Conservation (phyloP, 108 stramenopile species). For the Conticribra weissflogii region DNA sequence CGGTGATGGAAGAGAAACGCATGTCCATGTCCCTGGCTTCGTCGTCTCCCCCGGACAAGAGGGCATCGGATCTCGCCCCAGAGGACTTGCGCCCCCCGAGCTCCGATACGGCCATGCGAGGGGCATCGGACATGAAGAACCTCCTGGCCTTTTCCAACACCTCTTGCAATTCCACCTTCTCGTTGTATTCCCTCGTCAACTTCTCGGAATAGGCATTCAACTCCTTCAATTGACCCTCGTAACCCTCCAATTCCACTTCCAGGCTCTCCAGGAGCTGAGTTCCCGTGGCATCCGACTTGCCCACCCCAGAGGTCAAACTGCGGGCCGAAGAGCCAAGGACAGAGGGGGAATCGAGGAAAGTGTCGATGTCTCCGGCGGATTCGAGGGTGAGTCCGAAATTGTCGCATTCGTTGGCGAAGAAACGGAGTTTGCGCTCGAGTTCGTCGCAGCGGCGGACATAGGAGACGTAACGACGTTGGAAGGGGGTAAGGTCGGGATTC, state of each 20-base stretch:
- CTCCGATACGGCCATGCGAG: constrained; percentile 81
- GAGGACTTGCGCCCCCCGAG: constrained; percentile 34
- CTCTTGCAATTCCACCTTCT: constrained; percentile 96
- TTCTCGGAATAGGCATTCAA: constrained; percentile 93
- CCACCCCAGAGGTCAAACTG: constrained; percentile 12
- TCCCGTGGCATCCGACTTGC: constrained; percentile 47
- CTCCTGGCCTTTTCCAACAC: constrained; percentile 93
- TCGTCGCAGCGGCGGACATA: constrained; percentile 98
- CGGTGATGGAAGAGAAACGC: constrained; percentile 95
- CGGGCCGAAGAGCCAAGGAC: constrained; percentile 27
- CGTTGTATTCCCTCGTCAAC: constrained; percentile 96
- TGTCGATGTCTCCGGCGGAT: constrained; percentile 69
- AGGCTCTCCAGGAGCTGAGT: constrained; percentile 85
- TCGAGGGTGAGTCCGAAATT: constrained; percentile 84
- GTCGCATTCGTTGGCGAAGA: constrained; percentile 86
- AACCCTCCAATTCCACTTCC: constrained; percentile 90
- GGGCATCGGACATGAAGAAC: constrained; percentile 92
- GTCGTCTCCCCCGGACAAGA: constrained; percentile 57
- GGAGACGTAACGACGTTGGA: constrained; percentile 97
- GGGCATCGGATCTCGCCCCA: constrained; percentile 46
- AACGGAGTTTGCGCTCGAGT: constrained; percentile 97
- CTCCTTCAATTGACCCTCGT: constrained; percentile 92
- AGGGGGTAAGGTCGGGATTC: constrained; percentile 97
- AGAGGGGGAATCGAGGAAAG: constrained; percentile 59
- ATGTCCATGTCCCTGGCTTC: constrained; percentile 87